Evolutionary conservation across 2,329 filamentous ascomycete genomes (phyloP).

Genomic region (Pseudopithomyces maydicus): DNA sequence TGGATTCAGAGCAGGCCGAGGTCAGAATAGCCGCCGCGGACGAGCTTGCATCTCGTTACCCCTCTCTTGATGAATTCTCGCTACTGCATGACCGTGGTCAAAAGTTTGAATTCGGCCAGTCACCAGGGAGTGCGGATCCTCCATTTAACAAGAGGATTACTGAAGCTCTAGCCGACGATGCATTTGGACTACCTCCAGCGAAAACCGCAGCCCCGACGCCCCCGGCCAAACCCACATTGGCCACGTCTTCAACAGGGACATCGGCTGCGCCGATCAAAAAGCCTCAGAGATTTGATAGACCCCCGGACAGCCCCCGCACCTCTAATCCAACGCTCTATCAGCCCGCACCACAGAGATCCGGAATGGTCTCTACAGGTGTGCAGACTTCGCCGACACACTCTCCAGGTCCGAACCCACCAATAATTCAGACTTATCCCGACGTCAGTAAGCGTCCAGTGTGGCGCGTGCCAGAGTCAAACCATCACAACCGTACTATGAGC

Average conservation of each 20-base stretch:
- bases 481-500: slow-evolving; percentile 54
- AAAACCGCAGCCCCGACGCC: slow-evolving; percentile 35
- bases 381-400: slow-evolving; percentile 70
- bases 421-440: slow-evolving; percentile 42
- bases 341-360: slow-evolving; percentile 54
- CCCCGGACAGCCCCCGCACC: slow-evolving; percentile 29
- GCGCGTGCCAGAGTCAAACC: slow-evolving; percentile 54
- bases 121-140: slow-evolving; percentile 46
- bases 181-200: slow-evolving; percentile 64
- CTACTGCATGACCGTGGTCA: slow-evolving; percentile 81
- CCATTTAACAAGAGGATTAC: slow-evolving; percentile 69
- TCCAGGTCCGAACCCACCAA: slow-evolving; percentile 25
- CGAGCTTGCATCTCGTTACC: slow-evolving; percentile 84
- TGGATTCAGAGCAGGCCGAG: slow-evolving; percentile 69
- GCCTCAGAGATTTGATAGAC: slow-evolving; percentile 23
- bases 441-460: slow-evolving; percentile 56
- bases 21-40: slow-evolving; percentile 63
- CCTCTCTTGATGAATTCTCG: slow-evolving; percentile 90
- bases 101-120: slow-evolving; percentile 77
- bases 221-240: slow-evolving; percentile 31
- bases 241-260: slow-evolving; percentile 35
- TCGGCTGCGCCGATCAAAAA: slow-evolving; percentile 41
- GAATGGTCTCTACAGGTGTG: slow-evolving; percentile 74
- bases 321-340: slow-evolving; percentile 45
- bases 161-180: slow-evolving; percentile 81